Evolutionary conservation across 2,329 filamentous ascomycete species (phyloP).

Genomic region (Tolypocladium tropicale): DNA sequence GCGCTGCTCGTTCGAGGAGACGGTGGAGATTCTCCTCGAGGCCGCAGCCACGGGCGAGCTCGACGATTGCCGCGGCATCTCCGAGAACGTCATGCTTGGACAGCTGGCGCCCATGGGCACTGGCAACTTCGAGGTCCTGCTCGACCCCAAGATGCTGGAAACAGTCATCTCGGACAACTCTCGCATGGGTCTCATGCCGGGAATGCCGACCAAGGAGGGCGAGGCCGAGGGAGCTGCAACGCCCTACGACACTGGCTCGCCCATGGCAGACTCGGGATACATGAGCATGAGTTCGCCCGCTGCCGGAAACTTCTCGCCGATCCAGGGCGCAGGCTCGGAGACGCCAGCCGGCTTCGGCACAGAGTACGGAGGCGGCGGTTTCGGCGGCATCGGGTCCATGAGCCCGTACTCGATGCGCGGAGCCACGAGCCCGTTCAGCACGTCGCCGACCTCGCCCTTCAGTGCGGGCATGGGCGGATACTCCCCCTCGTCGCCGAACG

Average conservation of each 20-base stretch:
- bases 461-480: conserved; percentile 48
- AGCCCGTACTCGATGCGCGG: conserved; percentile 55
- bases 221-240: conserved; percentile 78
- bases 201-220: conserved; percentile 65
- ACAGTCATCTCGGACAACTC: conserved; percentile 91
- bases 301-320: conserved; percentile 63
- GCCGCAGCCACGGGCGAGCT: conserved; percentile 90
- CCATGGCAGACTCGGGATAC: conserved; percentile 62
- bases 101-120: conserved; percentile 97
- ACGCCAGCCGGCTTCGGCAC: conserved; percentile 55
- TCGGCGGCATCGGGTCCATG: conserved; percentile 36
- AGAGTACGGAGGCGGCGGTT: conserved; percentile 44
- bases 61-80: conserved; percentile 95
- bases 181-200: conserved; percentile 70
- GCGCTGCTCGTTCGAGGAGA: conserved; percentile 99
- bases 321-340: conserved; percentile 65
- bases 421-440: conserved; percentile 67
- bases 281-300: conserved; percentile 53
- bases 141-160: conserved; percentile 92
- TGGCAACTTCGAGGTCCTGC: conserved; percentile 84
- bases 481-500: conserved; percentile 67
- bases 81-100: conserved; percentile 96
- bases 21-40: conserved; percentile 94
- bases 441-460: conserved; percentile 58
- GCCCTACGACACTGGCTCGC: conserved; percentile 83